These are phyloP conservation scores for Centaurea solstitialis DNA, from an alignment of 129 eudicot genomes.

Conservation along the genomic window DNA sequence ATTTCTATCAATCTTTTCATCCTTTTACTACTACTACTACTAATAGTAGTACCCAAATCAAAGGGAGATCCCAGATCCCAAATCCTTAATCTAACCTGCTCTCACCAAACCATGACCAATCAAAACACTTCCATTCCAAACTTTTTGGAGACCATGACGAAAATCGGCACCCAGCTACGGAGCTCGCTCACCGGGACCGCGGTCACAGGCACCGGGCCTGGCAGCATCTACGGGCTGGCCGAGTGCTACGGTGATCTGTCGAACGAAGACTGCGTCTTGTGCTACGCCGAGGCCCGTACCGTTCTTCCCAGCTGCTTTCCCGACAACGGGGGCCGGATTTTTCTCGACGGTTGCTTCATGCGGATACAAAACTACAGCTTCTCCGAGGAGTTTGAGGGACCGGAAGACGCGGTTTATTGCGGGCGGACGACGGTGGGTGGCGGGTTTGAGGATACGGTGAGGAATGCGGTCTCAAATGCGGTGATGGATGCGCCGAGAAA, in stretches of 20 bases:
- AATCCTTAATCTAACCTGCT: slow-evolving; percentile 29
- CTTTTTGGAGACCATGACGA: slow-evolving; percentile 47
- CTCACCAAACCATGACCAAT: slow-evolving; percentile 22
- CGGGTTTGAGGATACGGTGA: slow-evolving; percentile 34
- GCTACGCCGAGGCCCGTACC: slow-evolving; percentile 64
- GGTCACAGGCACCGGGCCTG: slow-evolving; percentile 46
- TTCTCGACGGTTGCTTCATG: slow-evolving; percentile 82
- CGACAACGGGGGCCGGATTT: slow-evolving; percentile 42
- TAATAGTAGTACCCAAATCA: slow-evolving; percentile 30
- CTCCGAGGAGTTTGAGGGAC: slow-evolving; percentile 47
- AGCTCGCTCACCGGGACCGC: slow-evolving; percentile 42
- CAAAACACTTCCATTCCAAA: slow-evolving; percentile 31
- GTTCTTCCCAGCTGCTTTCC: slow-evolving; percentile 65
- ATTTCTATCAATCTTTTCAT: slow-evolving; percentile 8
- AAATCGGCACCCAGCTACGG: slow-evolving; percentile 40
- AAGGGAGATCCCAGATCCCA: slow-evolving; percentile 59
- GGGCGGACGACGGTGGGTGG: slow-evolving; percentile 34
- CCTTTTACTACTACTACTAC: slow-evolving; percentile 21
- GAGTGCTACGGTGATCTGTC: slow-evolving; percentile 90
- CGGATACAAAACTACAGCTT: slow-evolving; percentile 54
- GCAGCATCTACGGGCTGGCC: slow-evolving; percentile 46
- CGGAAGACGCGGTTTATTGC: slow-evolving; percentile 41
- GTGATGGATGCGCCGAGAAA: slow-evolving; percentile 45
- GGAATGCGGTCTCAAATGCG: slow-evolving; percentile 47
- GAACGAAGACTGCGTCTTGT: slow-evolving; percentile 52